Conservation (phyloP, 345 rosid genomes). For the Sonneratia alba region DNA sequence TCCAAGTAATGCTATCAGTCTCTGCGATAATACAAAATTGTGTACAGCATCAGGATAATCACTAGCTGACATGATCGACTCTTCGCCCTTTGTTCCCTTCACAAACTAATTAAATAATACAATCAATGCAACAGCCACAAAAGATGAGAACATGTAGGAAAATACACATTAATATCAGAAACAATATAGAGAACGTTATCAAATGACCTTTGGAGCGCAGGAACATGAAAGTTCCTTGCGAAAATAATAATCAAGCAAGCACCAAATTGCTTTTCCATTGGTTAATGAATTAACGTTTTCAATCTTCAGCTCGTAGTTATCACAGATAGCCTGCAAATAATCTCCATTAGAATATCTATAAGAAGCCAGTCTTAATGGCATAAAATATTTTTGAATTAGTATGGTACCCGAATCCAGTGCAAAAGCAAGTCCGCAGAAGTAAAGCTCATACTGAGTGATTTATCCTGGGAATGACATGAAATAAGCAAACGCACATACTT, state of each 20-base stretch:
- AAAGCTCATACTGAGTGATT: constrained; percentile 15
- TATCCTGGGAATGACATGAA: constrained; percentile 26
- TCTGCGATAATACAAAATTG: constrained; percentile 75
- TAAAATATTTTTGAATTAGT: background rate
- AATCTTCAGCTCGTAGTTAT: constrained; percentile 41
- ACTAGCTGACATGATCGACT: constrained; percentile 52
- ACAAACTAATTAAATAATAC: constrained; percentile 30
- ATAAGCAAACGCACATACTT: background rate
- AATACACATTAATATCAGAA: background rate
- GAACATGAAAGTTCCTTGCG: constrained; percentile 64
- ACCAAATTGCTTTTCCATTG: constrained; percentile 94
- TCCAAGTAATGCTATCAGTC: constrained; percentile 61
- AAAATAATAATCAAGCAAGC: constrained; percentile 87
- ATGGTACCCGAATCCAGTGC: constrained; percentile 72
- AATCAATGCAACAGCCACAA: background rate
- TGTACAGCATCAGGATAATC: constrained; percentile 79
- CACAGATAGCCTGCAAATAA: constrained; percentile 51
- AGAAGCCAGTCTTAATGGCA: background rate
- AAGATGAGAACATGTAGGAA: background rate
- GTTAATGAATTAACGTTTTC: constrained; percentile 46
- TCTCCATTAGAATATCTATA: background rate
- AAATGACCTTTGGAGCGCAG: constrained; percentile 40
- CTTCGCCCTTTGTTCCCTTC: constrained; percentile 35
- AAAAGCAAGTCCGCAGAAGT: constrained; percentile 55
- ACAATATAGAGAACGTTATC: background rate